Conservation (phyloP, 805 yeast species). For the Candida andamanensis region DNA sequence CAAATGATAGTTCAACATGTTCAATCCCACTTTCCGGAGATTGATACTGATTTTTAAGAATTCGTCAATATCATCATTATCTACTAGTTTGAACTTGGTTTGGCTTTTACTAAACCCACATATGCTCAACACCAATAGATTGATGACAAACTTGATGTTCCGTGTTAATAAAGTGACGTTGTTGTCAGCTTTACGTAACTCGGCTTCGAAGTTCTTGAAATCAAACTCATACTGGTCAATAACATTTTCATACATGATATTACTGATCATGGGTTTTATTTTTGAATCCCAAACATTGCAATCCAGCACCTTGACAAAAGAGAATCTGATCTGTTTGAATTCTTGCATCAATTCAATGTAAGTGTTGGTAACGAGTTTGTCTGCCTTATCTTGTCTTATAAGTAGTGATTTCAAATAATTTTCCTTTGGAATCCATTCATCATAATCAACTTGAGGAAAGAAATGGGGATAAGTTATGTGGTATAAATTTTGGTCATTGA, state of each 20-base stretch:
- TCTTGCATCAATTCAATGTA: conserved; percentile 10
- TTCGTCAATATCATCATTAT: conserved; percentile 17
- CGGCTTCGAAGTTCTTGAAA: not conserved
- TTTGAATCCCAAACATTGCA: conserved; percentile 24
- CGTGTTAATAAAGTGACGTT: not conserved
- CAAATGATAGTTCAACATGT: conserved; percentile 33
- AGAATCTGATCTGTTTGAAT: conserved; percentile 17
- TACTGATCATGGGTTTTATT: conserved; percentile 26
- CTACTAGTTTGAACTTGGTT: conserved; percentile 8
- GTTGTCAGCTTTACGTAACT: too few species aligned
- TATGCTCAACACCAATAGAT: conserved; percentile 21
- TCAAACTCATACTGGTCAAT: conserved; percentile 2
- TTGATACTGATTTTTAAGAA: conserved; percentile 26
- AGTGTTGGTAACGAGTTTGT: not conserved
- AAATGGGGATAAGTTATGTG: conserved; percentile 42
- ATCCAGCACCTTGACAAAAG: conserved; percentile 21
- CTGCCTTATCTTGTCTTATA: conserved; percentile 5
- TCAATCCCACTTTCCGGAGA: conserved; percentile 31
- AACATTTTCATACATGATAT: conserved; percentile 25
- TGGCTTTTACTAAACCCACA: conserved; percentile 11
- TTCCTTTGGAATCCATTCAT: conserved; percentile 32
- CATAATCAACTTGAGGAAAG: conserved; percentile 38
- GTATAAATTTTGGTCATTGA: conserved; percentile 38
- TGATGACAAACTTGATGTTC: conserved; percentile 19
- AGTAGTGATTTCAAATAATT: conserved; percentile 15